Base-by-base conservation (phyloP, 768 basidiomycete species). In the Lenzites betulinus region DNA sequence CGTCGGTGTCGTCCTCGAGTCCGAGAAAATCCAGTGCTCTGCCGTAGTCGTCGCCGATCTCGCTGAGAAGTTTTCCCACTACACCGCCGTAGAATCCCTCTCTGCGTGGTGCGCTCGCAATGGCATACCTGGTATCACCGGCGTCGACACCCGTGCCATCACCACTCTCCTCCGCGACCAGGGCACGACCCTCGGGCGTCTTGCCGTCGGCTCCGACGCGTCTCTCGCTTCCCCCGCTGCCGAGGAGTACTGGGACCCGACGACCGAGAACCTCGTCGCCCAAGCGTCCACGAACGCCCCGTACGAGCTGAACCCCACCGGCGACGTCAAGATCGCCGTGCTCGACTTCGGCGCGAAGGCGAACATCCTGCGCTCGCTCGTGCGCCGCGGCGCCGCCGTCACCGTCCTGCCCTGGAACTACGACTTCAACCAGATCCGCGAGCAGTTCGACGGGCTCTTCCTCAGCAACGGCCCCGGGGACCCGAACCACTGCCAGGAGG, bases 321-420 rank as follows among this genome's bases (percentile, higher is more conserved):
- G 96, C 25, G 88, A 92, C 64, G 84, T 97, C 68, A 92, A 88
- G 71, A 93, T 99, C 64, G 97, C 95, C 15, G 90, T 99, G 16
- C 86, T 98, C 60, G 97, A 98, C 74, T 98, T 97, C 70, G 97
- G 97, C 60, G 90, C 89, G 60, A 99, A 99, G 75, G 95, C 97
- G 51, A 99, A 99, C 77, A 99, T 99, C 63, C 78, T 93, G 57
- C 93, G 97, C 59, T 86, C 93, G 2, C 87, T 99, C 64, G 88
- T 97, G 64, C 88, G 90, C 66, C 90, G 97, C 42, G 92, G 87
- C 58, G 97, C 94, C 1, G 83, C 90, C 20, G 92, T 98, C 43
- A 98, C 96, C 8, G 95, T 99, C 54, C 78, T 98, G 36, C 97
- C 97, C 0, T 99, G 97, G 97, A 88, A 98, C 76, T 96, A 82